Evolutionary conservation across 208 protist genomes (phyloP), one percentile per base, ranked within the genome.

Genomic region (Leishmania tropica): DNA sequence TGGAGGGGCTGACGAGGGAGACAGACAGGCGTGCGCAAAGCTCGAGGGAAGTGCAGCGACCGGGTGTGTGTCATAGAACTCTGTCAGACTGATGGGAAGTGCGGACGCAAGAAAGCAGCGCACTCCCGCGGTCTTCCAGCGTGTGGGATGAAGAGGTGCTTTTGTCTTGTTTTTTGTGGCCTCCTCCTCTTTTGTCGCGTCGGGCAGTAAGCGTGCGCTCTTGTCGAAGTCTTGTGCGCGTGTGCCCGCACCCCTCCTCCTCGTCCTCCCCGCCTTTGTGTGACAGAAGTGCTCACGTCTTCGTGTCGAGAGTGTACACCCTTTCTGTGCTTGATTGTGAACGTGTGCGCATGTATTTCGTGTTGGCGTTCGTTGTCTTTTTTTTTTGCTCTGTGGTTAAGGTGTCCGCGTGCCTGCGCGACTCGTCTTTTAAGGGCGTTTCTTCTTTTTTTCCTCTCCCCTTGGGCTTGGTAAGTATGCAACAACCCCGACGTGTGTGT

Each of bases 251-350:
- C 37, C 17, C 31, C 35, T 42, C 2, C 64, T 68, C 35, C 24
- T 48, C 10, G 21, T 48, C 40, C 40, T 6, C 5, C 35, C 2
- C 8, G 19, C 37, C 40, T 28, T 48, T 72, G 2, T 72, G 17
- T 21, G 24, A 13, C 11, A 15, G 40, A 45, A 2, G 40, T 72
- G 67, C 58, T 64, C 58, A 31, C 24, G 58, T 64, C 58, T 64
- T 31, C 13, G 28, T 64, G 58, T 17, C 11, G 10, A 64, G 6
- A 64, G 58, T 31, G 28, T 15, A 64, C 40, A 35, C 40, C 15
- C 64, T 35, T 42, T 15, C 75, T 75, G 35, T 28, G 4, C 11
- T 35, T 82, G 21, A 51, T 81, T 15, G 47, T 80, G 78, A 19
- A 79, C 31, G 10, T 68, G 62, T 68, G 28, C 31, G 21, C 62